Base-by-base conservation (phyloP, 202 grass and related monocot species). In the Elaeis oleifera region DNA sequence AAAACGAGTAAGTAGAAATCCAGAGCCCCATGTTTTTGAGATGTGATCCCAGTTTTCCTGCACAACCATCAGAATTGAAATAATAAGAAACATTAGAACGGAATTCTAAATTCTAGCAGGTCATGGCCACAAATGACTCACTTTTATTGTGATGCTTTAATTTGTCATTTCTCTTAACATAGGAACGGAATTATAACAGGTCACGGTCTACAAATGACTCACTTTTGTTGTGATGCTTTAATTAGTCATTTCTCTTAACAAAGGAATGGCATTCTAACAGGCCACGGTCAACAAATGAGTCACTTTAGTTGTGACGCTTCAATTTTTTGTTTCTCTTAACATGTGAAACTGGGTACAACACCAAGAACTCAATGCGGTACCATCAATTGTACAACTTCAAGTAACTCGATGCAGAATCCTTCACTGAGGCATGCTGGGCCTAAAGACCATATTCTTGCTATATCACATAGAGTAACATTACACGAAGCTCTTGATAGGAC, bases 1-100 rank as follows among this genome's bases (percentile, higher is more conserved):
- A 16, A 96, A 91, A 31, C 71, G 64, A 29, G 81, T 96, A 21
- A 91, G 61, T 18, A 96, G 61, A 78, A 82, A 79, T 59, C 92
- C 92, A 67, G 90, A 88, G 67, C 79, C 67, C 76, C 81, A 89
- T 50, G 87, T 83, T 57, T 73, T 70, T 59, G 74, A 58, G 68
- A 96, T 89, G 77, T 96, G 70, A 49, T 84, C 84, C 87, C 92
- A 96, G 67, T 96, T 88, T 31, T 89, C 87, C 92, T 96, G 81
- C 49, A 85, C 25, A 60, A 60, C 6, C 64, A 63, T 3, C 55
- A 69, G 9, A 11, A 44, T 11, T 44, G 36, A 44, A 44, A 13
- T 44, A 44, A 13, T 13, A 44, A 44, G 36, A 44, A 44, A 13
- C 11, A 13, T 13, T 9, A 44, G 36, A 44, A 44, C 36, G 13